A percentile compares a stretch with the other conserved stretches of the same genome.
phyloP scores from a whole-genome alignment of 805 yeast genomes.

The Saturnispora zaruensis region DNA sequence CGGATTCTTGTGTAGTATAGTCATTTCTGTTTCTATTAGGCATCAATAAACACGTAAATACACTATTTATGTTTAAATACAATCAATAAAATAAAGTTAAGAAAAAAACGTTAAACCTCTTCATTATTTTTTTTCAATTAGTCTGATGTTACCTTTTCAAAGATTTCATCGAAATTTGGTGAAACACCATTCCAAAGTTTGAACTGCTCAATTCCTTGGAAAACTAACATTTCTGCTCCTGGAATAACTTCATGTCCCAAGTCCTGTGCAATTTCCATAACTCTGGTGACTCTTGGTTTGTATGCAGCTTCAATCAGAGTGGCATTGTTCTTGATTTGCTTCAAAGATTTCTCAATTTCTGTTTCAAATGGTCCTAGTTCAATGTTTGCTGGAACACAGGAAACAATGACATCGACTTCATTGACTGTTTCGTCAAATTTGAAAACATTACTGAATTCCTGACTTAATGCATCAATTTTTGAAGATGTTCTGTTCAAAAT shows the following conservation, averaged over 20 bases:
- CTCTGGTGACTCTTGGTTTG: constrained; percentile 79
- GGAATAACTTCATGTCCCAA: constrained; percentile 59
- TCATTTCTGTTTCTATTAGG: not conserved
- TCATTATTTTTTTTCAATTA: not conserved
- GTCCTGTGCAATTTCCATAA: constrained; percentile 67
- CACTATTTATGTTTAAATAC: not conserved
- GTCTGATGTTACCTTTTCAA: constrained; percentile 42
- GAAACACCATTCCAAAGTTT: constrained; percentile 58
- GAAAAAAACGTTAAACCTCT: not conserved
- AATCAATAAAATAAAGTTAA: not conserved
- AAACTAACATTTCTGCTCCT: constrained; percentile 86
- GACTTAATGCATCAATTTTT: constrained; percentile 51
- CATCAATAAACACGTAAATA: not conserved
- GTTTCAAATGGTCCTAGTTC: constrained; percentile 52
- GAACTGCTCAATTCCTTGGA: constrained; percentile 90
- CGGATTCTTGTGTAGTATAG: not conserved
- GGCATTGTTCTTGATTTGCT: constrained; percentile 31
- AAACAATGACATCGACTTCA: constrained; percentile 52
- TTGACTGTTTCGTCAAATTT: constrained; percentile 17
- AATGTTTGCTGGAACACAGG: constrained; percentile 78
- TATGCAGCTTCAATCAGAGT: constrained; percentile 86
- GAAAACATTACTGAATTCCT: constrained; percentile 46
- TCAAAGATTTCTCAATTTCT: constrained; percentile 40
- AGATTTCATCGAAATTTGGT: constrained; percentile 57
- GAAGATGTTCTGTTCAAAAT: constrained; percentile 71